A percentile compares a stretch with the other conserved stretches of the same genome.
Evolutionary conservation across 441 rosid genomes (phyloP).

Genomic region (Dalechampia spathulata): DNA sequence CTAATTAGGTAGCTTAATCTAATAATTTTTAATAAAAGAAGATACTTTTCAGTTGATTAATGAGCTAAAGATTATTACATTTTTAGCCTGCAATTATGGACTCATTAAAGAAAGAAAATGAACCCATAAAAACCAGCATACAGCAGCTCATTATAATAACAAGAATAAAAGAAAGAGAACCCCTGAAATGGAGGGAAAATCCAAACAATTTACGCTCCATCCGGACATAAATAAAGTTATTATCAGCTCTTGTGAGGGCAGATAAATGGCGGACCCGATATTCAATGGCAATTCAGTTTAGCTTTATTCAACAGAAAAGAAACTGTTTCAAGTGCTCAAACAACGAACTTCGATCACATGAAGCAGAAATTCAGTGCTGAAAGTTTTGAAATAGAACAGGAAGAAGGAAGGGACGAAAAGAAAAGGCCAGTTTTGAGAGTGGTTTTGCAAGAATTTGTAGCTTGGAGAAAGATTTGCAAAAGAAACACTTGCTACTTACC

Average conservation of each 20-base stretch:
- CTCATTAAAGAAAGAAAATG: conserved; percentile 1
- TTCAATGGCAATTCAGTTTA: too few species aligned
- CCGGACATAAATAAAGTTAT: background rate
- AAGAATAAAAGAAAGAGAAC: background rate
- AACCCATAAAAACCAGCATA: conserved; percentile 2
- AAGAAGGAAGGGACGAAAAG: background rate
- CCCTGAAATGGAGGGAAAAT: conserved; percentile 11
- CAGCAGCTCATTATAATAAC: conserved; percentile 11
- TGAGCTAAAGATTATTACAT: background rate
- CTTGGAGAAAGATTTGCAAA: background rate
- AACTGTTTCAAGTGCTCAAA: too few species aligned
- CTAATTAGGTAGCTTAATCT: background rate
- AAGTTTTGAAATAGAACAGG: too few species aligned
- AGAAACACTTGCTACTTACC: background rate
- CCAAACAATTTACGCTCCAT: background rate
- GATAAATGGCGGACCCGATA: too few species aligned
- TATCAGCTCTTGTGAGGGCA: too few species aligned
- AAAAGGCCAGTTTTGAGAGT: background rate
- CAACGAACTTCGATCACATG: too few species aligned
- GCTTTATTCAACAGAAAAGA: too few species aligned
- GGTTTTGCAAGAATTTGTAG: background rate
- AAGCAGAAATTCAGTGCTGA: background rate
- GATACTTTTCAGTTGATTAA: background rate
- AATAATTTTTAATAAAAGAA: background rate
- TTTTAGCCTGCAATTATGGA: conserved; percentile 1